phyloP scores from a whole-genome alignment of 352 stramenopile species.

The Globisporangium splendens region DNA sequence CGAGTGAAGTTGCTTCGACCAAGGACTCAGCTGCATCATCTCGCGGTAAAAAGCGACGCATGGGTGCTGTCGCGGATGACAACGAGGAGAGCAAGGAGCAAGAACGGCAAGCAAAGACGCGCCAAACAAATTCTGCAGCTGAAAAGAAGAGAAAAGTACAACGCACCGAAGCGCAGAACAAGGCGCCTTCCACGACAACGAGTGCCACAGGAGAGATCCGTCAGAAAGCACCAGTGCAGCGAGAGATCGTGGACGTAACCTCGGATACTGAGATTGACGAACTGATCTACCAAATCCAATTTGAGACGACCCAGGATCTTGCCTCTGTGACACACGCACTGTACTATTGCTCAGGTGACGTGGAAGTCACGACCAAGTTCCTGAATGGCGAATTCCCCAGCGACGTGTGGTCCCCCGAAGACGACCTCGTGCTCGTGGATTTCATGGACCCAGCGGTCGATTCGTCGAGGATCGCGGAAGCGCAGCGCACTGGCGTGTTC shows the following conservation, averaged over 20 bases:
- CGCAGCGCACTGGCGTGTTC: conserved; percentile 31
- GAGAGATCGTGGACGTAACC: conserved; percentile 11
- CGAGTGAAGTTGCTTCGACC: neutral
- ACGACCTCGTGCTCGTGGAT: conserved; percentile 47
- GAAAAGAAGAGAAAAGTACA: conserved; percentile 11
- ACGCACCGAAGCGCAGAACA: no score
- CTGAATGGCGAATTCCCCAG: conserved; percentile 25
- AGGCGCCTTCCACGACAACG: neutral
- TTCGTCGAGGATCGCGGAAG: conserved; percentile 16
- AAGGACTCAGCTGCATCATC: neutral
- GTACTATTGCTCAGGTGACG: conserved; percentile 37
- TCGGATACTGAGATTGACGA: conserved; percentile 25
- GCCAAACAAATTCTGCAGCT: neutral
- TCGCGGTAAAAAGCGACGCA: conserved; percentile 7
- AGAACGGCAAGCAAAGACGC: neutral
- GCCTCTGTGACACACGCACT: conserved; percentile 32
- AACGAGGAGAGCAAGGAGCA: conserved; percentile 1
- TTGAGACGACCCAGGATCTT: conserved; percentile 27
- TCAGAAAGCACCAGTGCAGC: neutral
- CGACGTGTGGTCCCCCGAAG: conserved; percentile 42
- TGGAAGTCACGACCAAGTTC: conserved; percentile 26
- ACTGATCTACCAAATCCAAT: conserved; percentile 28
- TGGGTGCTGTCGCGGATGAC: neutral
- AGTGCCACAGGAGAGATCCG: no score
- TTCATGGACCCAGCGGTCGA: conserved; percentile 10